Base-by-base conservation (phyloP, 2,329 filamentous ascomycete genomes). In the Botrytis galanthina region DNA sequence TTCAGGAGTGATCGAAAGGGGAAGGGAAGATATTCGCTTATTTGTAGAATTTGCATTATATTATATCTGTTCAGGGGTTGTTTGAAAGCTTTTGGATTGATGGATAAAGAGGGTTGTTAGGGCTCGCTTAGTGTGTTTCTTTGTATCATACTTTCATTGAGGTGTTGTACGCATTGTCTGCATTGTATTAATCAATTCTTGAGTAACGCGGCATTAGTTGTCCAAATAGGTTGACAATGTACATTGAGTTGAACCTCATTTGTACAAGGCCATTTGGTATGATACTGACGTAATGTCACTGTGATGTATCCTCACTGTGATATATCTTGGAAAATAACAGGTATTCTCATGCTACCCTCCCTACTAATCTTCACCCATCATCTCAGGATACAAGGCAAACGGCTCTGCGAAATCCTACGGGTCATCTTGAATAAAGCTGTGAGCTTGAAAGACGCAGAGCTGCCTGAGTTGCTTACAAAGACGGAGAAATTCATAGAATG, bases 231-330 rank as follows among this genome's bases (percentile, higher is more conserved):
- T 26, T 12, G 4, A 12, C 4, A 12, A 26, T 12, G 22, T 26
- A 0, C 1, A 44, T 48, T 10, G 4, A 48, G 1, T 48, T 2
- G 0, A 48, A 3, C 22, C 4, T 26, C 1, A 26, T 48, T 26
- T 48, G 0, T 12, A 22, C 9, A 26, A 48, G 22, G 3, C 22
- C 22, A 26, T 48, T 26, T 48, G 10, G 4, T 48, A 48, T 5
- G 9, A 48, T 4, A n/a, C 12, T 6, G 14, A n/a, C 5, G 0
- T n/a, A 29, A 2, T 29, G 0, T n/a, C 14, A 18, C 6, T 18
- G 14, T 1, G 1, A 29, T n/a, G n/a, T n/a, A n/a, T n/a, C n/a
- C n/a, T n/a, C n/a, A n/a, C n/a, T n/a, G n/a, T n/a, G n/a, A n/a
- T n/a, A n/a, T n/a, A n/a, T n/a, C n/a, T n/a, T n/a, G 12, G 3